Base-by-base conservation (phyloP, 1,284 basidiomycete genomes). In the Ustilago curta region DNA sequence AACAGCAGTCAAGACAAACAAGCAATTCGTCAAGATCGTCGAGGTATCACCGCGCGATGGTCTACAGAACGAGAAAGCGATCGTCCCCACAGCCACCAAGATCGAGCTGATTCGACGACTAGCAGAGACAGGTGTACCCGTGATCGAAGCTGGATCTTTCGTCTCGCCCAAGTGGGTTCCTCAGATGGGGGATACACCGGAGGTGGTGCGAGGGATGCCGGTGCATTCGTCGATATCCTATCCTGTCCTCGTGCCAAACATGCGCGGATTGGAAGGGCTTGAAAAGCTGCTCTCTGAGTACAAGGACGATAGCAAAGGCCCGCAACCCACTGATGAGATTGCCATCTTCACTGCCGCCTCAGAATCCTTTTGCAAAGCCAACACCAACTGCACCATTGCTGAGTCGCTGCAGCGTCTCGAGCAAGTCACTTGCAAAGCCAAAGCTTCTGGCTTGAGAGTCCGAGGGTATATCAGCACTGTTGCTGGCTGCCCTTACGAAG, bases 1-100 rank as follows among this genome's bases (percentile, higher is more conserved):
- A 18, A 67, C 70, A 7, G 63, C 70, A 5, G 48, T 32, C 35
- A 37, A 37, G 21, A 35, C n/a, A 18, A 16, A 27, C 29, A 35
- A 29, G 8, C 6, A 3, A 31, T 64, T 63, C 49, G 61, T 73
- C 73, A 76, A 84, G 61, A 92, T 97, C 50, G 92, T 98, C 59
- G 95, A 97, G 86, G 94, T 97, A 4, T 93, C 93, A 0, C 93
- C 95, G 1, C 88, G 95, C 23, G 95, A 97, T 85, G 95, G 95
- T 0, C 87, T 98, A 16, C 95, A 97, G 87, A 97, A 97, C 83
- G 93, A 97, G 82, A 91, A 91, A 73, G 29, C 55, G n/a, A 87
- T 90, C 8, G 91, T 96, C 4, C 88, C 92, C 4, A 90, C 91
- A 0, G 88, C 89, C 12, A 87, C 91, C 71, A 97, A 96, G 85